A percentile compares a stretch with the other conserved stretches of the same genome.
Evolutionary conservation across 495 filamentous ascomycete species (phyloP).

Genomic region (Acidiella bohemica): DNA sequence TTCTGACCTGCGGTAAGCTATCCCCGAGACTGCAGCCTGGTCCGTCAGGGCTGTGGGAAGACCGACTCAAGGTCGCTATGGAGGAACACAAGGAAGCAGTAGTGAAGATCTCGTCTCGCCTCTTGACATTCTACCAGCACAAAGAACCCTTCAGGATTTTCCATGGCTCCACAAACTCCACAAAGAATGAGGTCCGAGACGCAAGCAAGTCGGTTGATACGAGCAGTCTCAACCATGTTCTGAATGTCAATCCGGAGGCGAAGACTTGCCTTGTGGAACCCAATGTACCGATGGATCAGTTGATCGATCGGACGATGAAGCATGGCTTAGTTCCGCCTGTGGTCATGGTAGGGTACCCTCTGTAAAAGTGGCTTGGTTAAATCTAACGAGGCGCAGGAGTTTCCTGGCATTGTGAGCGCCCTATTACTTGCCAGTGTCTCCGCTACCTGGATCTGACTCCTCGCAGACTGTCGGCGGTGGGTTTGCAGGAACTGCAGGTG

Average conservation of each 20-base stretch:
- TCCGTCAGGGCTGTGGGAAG: not conserved
- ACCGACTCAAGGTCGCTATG: not conserved
- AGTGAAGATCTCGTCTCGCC: not conserved
- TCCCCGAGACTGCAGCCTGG: not conserved
- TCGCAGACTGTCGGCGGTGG: slow-evolving; percentile 52
- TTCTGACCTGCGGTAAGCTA: too few relatives aligned
- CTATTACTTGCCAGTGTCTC: too few relatives aligned
- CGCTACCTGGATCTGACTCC: too few relatives aligned
- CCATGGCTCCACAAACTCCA: slow-evolving; percentile 23
- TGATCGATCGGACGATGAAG: slow-evolving; percentile 39
- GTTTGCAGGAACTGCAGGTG: slow-evolving; percentile 47
- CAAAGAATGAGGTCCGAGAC: slow-evolving; percentile 20
- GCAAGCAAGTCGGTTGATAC: slow-evolving; percentile 43
- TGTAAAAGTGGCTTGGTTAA: too few relatives aligned
- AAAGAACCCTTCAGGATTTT: slow-evolving; percentile 18
- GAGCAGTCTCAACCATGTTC: slow-evolving; percentile 24
- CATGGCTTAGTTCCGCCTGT: slow-evolving; percentile 43
- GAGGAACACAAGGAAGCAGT: not conserved
- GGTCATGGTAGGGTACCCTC: too few relatives aligned
- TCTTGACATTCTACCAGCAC: slow-evolving; percentile 1
- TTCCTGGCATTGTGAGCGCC: slow-evolving; percentile 53
- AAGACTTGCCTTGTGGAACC: slow-evolving; percentile 42
- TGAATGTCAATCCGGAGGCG: slow-evolving; percentile 29
- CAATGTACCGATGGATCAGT: slow-evolving; percentile 51
- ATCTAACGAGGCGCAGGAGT: too few relatives aligned